phyloP scores from a whole-genome alignment of 176 grass and related monocot species.

The Phyllostachys edulis region DNA sequence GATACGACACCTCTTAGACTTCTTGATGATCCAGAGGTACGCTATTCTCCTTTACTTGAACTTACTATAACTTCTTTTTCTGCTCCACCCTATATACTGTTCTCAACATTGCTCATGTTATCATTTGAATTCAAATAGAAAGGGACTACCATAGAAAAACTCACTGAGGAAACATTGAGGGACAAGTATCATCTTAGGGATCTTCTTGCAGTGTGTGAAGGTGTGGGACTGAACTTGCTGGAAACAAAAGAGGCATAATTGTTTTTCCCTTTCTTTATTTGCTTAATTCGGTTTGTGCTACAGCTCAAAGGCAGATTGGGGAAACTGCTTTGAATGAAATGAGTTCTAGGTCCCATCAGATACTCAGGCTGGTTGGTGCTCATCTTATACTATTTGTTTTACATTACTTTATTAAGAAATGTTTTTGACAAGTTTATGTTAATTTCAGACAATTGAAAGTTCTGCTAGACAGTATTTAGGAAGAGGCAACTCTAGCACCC shows the following conservation, averaged over 20 bases:
- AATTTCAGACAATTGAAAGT: slow-evolving; percentile 88
- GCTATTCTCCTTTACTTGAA: slow-evolving; percentile 30
- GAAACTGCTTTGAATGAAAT: slow-evolving; percentile 93
- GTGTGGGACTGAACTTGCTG: slow-evolving; percentile 37
- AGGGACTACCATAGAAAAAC: slow-evolving; percentile 90
- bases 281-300: slow-evolving; percentile 27
- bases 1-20: slow-evolving; percentile 78
- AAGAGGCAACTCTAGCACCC: slow-evolving; percentile 70
- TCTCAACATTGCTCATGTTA: slow-evolving; percentile 11
- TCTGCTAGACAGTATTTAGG: slow-evolving; percentile 54
- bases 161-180: slow-evolving; percentile 79
- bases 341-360: slow-evolving; percentile 98
- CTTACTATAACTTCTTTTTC: slow-evolving; percentile 2
- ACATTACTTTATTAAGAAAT: background rate
- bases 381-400: slow-evolving; percentile 3
- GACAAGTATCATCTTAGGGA: slow-evolving; percentile 70
- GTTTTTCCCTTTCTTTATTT: slow-evolving; percentile 18
- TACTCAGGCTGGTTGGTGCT: slow-evolving; percentile 84
- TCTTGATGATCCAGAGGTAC: slow-evolving; percentile 98
- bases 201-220: slow-evolving; percentile 82
- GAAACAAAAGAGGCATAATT: background rate
- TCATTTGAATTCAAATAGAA: slow-evolving; percentile 57
- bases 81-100: background rate
- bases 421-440: slow-evolving; percentile 24
- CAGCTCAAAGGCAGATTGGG: slow-evolving; percentile 91